Evolutionary conservation across 2,329 filamentous ascomycete species (phyloP).

Genomic region (Pseudogymnoascus sp.): DNA sequence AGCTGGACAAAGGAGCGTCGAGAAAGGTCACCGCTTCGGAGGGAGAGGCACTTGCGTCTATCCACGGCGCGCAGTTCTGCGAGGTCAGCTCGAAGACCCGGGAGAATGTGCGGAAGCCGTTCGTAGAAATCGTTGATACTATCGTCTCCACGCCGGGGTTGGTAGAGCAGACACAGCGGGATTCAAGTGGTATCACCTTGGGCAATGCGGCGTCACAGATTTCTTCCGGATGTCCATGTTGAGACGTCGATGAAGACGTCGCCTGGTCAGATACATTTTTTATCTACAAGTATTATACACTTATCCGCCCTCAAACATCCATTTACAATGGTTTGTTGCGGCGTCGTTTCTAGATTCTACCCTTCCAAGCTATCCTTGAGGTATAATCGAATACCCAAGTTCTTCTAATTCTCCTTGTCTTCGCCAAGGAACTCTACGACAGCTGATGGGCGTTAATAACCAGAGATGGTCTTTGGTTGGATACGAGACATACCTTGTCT

Average conservation of each 20-base stretch:
- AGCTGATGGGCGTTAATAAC: constrained; percentile 35
- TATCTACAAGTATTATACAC: constrained; percentile 5
- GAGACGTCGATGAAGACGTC: not conserved
- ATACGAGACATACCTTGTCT: constrained; percentile 52
- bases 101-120: constrained; percentile 44
- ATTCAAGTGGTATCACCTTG: not conserved
- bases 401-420: constrained; percentile 36
- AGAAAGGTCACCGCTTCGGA: constrained; percentile 42
- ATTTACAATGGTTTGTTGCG: not conserved
- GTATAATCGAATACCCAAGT: not conserved
- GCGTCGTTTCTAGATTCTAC: not conserved
- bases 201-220: not conserved
- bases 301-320: not conserved
- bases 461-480: not conserved
- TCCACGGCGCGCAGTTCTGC: constrained; percentile 42
- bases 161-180: constrained; percentile 23
- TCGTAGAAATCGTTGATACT: constrained; percentile 44
- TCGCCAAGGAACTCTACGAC: constrained; percentile 56
- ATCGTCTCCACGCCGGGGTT: constrained; percentile 42
- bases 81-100: constrained; percentile 48
- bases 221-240: not conserved
- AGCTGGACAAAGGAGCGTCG: constrained; percentile 40
- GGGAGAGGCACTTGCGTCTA: constrained; percentile 39
- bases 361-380: not conserved
- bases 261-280: not conserved